Conservation (phyloP, 306 rosid species). For the Cyclanthera cordifolia region DNA sequence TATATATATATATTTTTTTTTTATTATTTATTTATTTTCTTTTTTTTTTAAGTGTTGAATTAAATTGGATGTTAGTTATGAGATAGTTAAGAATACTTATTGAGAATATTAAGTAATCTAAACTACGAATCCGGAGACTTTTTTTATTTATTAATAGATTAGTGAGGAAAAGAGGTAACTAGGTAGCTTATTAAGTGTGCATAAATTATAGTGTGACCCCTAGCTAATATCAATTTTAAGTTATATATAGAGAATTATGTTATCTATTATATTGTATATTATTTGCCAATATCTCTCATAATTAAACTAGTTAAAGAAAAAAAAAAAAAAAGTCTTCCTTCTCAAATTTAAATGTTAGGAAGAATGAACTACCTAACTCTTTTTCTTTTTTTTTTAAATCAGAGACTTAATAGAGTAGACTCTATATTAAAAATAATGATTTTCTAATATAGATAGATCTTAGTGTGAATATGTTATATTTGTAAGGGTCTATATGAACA, state of each 20-base stretch:
- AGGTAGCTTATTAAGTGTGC: not conserved
- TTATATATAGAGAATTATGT: not conserved
- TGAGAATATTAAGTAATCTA: not conserved
- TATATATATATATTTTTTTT: too few relatives aligned
- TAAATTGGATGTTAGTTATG: not conserved
- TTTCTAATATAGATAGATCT: not conserved
- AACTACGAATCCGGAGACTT: not conserved
- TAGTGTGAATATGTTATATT: not conserved
- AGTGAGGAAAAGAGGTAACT: not conserved
- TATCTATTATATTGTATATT: not conserved
- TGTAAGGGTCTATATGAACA: not conserved
- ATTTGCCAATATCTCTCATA: not conserved
- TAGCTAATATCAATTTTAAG: not conserved
- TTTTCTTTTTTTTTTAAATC: too few relatives aligned
- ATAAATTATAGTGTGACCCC: not conserved
- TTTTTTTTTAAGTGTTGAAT: not conserved
- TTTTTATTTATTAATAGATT: not conserved
- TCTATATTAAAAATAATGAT: not conserved
- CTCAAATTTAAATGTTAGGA: not conserved
- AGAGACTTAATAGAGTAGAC: not conserved
- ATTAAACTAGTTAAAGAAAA: too few relatives aligned
- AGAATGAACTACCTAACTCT: too few relatives aligned
- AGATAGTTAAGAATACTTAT: not conserved
- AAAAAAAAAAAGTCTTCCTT: not conserved
- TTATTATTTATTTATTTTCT: too few relatives aligned